Base-by-base conservation (phyloP, 2,329 filamentous ascomycete genomes). In the Colletotrichum tofieldiae region DNA sequence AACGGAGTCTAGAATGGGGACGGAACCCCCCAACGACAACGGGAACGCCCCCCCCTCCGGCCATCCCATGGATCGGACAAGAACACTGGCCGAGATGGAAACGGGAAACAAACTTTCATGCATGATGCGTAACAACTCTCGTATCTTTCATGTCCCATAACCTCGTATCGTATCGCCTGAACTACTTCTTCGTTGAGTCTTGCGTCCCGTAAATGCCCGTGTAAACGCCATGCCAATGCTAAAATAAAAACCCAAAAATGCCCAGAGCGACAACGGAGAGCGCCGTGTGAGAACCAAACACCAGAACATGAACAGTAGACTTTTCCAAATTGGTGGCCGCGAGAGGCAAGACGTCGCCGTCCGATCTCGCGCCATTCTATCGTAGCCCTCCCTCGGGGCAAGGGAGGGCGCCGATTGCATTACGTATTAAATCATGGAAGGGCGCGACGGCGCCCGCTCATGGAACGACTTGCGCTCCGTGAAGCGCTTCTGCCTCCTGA, bases 401-500 rank as follows among this genome's bases (percentile, higher is more conserved):
- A 41, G 51, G 49, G 12, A 8, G 49, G 26, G 12, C 37, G 64
- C 55, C 32, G 45, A n/a, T 49, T 49, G 16, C 59, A 45, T 56
- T 35, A 37, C 11, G 39, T 20, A 23, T 65, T 16, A 65, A 23
- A 66, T 62, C 64, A 71, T 51, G 43, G 54, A 20, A 39, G 58
- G 68, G 20, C 66, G 55, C 49, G 59, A 54, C 23, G 65, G 65
- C 37, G 58, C n/a, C 39, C 52, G 45, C 54, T 72, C 59, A 43
- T 54, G 58, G 23, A 71, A 71, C 18, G 66, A 23, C 51, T 68
- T 71, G 45, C 72, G 64, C 78, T 87, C 85, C 0, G 86, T 87
- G 74, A 84, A 87, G 64, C 81, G 79, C 73, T 82, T 82, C 72
- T 86, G 62, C 83, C 83, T 76, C 49, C 81, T 74, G 14, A 83